A percentile compares a stretch with the other conserved stretches of the same genome.
These are phyloP conservation scores for Globisporangium rhizosaccharum DNA, from an alignment of 352 stramenopile species.

Conservation along the genomic window DNA sequence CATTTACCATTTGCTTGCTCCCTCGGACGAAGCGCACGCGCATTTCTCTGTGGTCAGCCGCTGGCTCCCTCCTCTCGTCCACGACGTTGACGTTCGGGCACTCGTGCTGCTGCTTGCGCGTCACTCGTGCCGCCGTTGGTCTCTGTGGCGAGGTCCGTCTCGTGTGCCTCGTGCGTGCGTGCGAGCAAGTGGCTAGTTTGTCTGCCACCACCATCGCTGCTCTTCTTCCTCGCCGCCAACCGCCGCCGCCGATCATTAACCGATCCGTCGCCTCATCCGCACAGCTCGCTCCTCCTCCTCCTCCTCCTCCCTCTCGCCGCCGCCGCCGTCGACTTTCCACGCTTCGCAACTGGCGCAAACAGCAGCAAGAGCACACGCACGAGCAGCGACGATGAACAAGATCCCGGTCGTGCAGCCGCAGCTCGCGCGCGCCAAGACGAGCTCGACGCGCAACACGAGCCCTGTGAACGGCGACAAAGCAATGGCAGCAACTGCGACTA, in stretches of 20 bases:
- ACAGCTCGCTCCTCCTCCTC: not conserved
- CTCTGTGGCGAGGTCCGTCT: too few species aligned
- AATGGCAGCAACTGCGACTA: not conserved
- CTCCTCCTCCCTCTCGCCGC: too few species aligned
- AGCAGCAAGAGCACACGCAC: not conserved
- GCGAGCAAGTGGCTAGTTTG: too few species aligned
- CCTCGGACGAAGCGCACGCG: not conserved
- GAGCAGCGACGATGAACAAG: conserved; percentile 19
- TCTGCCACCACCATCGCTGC: not conserved
- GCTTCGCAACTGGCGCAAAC: not conserved
- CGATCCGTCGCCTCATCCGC: not conserved
- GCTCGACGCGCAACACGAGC: conserved; percentile 18
- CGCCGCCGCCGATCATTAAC: not conserved
- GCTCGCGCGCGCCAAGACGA: conserved; percentile 23
- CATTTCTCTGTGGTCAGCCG: conserved; percentile 5
- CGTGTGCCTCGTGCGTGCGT: too few species aligned
- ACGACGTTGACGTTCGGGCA: not conserved
- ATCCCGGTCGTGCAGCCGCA: conserved; percentile 23
- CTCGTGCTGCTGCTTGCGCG: not conserved
- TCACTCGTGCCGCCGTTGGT: too few species aligned
- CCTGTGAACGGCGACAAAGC: conserved; percentile 6
- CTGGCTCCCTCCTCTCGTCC: not conserved
- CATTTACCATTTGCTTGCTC: not conserved
- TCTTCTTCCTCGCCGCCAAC: not conserved
- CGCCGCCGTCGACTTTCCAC: not conserved